Conservation (phyloP, 805 yeast species). For the Saccharomyces kudriavzevii region DNA sequence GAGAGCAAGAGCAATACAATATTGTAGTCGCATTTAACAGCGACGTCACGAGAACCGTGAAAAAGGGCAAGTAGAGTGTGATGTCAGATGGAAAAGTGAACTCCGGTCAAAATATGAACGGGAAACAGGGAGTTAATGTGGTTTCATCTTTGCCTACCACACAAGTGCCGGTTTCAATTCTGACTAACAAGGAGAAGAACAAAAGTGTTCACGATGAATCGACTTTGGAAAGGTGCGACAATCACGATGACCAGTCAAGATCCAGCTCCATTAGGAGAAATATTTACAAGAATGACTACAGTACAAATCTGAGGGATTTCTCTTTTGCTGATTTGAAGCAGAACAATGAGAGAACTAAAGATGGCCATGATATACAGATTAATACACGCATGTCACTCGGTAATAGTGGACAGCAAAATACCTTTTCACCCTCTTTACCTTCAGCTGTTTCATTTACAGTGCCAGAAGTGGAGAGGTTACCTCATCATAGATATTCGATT, state of each 20-base stretch:
- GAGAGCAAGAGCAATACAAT: neutral
- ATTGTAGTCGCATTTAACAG: neutral
- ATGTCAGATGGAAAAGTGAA: neutral
- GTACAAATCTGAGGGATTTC: neutral
- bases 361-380: neutral
- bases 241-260: neutral
- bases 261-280: neutral
- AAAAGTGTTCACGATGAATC: neutral
- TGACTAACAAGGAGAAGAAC: neutral
- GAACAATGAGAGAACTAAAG: neutral
- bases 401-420: neutral
- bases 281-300: neutral
- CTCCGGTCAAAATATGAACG: neutral
- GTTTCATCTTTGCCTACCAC: neutral
- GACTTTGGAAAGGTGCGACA: neutral
- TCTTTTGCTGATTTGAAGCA: neutral
- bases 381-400: neutral
- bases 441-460: neutral
- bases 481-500: conserved; percentile 48
- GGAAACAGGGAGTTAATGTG: neutral
- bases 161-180: neutral
- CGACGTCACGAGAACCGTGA: neutral
- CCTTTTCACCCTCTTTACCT: neutral
- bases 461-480: conserved; percentile 28
- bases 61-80: neutral